phyloP scores from a whole-genome alignment of 768 basidiomycete genomes.

The Podaxis sp. region DNA sequence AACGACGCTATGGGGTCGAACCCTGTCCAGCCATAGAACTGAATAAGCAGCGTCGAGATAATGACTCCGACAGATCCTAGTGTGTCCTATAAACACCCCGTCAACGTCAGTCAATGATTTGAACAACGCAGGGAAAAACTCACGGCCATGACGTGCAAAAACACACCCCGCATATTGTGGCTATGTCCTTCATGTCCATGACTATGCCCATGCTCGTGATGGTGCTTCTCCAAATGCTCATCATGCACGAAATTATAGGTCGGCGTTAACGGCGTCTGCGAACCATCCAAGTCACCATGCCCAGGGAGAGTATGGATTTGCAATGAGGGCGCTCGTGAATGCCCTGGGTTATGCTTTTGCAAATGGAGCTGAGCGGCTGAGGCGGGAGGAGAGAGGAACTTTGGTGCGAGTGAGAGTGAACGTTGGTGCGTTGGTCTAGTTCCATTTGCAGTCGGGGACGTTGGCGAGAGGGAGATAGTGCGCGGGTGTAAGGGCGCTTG shows the following conservation, averaged over 20 bases:
- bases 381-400: constrained; percentile 13
- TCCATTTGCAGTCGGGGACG: constrained; percentile 8
- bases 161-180: constrained; percentile 99
- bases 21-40: constrained; percentile 97
- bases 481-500: constrained; percentile 5
- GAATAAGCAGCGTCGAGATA: constrained; percentile 92
- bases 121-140: constrained; percentile 23
- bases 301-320: constrained; percentile 30
- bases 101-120: neutral
- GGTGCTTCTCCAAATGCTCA: constrained; percentile 42
- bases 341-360: constrained; percentile 17
- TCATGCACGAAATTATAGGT: constrained; percentile 56
- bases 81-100: constrained; percentile 61
- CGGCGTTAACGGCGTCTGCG: constrained; percentile 62
- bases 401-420: constrained; percentile 20
- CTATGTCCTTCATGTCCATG: constrained; percentile 76
- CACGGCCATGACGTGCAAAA: constrained; percentile 95
- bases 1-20: constrained; percentile 98
- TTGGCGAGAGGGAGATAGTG: constrained; percentile 2
- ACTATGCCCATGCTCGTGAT: neutral
- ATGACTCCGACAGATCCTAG: constrained; percentile 98
- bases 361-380: constrained; percentile 12
- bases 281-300: constrained; percentile 26
- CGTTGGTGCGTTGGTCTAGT: constrained; percentile 22
- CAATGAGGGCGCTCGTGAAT: constrained; percentile 25